Base-by-base conservation (phyloP, 768 basidiomycete genomes). In the Plicaturopsis crispa region DNA sequence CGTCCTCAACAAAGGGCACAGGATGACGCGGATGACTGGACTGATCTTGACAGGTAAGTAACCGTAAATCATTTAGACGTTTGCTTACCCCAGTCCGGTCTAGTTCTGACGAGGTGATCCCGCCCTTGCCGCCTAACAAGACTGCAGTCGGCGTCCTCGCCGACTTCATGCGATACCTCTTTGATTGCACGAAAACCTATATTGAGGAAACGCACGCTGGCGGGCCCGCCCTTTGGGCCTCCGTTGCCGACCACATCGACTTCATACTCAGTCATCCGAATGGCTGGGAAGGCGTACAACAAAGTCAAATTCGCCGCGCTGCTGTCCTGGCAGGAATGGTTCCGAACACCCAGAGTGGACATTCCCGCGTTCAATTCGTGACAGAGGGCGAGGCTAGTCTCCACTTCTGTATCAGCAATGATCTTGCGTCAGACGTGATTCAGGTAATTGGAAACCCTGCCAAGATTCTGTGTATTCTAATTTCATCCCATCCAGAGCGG, bases 371-470 rank as follows among this genome's bases (percentile, higher is more conserved):
- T 1, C 67, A 66, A 1, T 70, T 80, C 39, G 65, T 80, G n/a
- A 79, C 76, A 0, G 78, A 80, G 44, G 78, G 78, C 0, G 78
- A 81, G 45, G 78, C 78, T 0, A 75, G 72, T 46, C 50, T 79
- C 10, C 72, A 80, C 44, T 79, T 66, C 47, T 78, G 75, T 38
- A 61, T 78, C 14, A 56, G 63, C 21, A 70, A 63, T 38, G 66
- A 72, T 0, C 43, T 73, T 10, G 61, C 66, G 1, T 61, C 55
- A 4, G 63, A 70, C 11, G 51, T 53, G 0, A 50, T 63, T 36
- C 48, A 59, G 45, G 64, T 66, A 30, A 3, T 52, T 14, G 7
- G 12, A 14, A 5, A 7, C 37, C 21, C 17, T 54, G 32, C 46
- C 44, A 6, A 47, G 31, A 45, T 45, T 20, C 41, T 49, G 46